Conservation (phyloP, 1,284 basidiomycete genomes). For the Boletus semigastroideus region DNA sequence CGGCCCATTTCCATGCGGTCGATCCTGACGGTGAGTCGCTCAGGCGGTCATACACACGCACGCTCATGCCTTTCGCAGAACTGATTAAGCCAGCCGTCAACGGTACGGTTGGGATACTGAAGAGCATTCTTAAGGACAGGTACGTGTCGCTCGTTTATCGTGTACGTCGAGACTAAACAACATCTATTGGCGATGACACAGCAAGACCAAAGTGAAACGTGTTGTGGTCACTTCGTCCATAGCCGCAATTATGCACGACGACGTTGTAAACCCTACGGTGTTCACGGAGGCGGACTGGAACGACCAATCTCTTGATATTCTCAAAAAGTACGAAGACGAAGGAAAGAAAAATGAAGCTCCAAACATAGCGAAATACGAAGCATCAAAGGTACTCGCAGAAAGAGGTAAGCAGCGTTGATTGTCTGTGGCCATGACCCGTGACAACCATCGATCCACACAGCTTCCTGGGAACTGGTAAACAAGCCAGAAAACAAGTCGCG, state of each 20-base stretch:
- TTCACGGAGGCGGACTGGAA: constrained; percentile 67
- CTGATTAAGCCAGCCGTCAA: constrained; percentile 62
- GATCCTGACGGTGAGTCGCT: constrained; percentile 38
- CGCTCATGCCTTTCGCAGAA: constrained; percentile 31
- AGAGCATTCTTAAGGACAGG: constrained; percentile 37
- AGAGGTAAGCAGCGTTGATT: constrained; percentile 34
- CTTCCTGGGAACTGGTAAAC: constrained; percentile 59
- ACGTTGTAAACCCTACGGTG: constrained; percentile 16
- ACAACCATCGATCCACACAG: constrained; percentile 19
- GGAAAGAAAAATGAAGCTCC: constrained; percentile 46
- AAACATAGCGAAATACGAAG: constrained; percentile 48
- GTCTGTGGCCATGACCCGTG: not conserved
- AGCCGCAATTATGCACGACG: constrained; percentile 45
- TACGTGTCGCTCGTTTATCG: not conserved
- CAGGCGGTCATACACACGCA: not conserved
- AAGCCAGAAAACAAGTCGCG: constrained; percentile 43
- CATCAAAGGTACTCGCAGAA: constrained; percentile 73
- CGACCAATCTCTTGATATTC: constrained; percentile 47
- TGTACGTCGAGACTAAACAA: not conserved
- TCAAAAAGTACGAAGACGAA: constrained; percentile 53
- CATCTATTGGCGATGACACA: constrained; percentile 13
- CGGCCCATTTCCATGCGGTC: constrained; percentile 39
- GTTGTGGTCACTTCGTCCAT: constrained; percentile 66
- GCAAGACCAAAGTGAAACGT: constrained; percentile 49
- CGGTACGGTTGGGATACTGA: constrained; percentile 59